Evolutionary conservation across 129 eudicot species (phyloP).

Genomic region (Deinandra increscens): DNA sequence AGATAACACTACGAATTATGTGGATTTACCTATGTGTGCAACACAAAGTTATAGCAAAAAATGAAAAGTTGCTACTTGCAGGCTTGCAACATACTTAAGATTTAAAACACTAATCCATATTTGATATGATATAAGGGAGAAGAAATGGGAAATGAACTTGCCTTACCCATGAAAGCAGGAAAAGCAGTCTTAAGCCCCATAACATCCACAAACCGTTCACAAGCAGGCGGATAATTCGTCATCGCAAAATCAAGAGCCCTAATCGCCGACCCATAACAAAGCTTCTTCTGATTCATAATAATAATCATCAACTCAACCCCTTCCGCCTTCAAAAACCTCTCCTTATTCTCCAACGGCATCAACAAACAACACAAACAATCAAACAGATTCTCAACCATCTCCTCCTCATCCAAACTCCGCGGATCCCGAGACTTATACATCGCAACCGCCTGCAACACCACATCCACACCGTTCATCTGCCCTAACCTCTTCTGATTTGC

Average conservation of each 20-base stretch:
- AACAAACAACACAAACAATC: constrained; percentile 93
- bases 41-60: background rate
- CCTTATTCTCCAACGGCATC: constrained; percentile 99
- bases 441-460: constrained; percentile 90
- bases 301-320: constrained; percentile 98
- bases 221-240: constrained; percentile 97
- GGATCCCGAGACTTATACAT: constrained; percentile 95
- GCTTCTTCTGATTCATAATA: constrained; percentile 95
- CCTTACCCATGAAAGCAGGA: constrained; percentile 99
- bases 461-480: constrained; percentile 92
- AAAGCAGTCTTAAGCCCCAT: constrained; percentile 98
- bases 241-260: constrained; percentile 92
- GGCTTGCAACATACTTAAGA: background rate
- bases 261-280: constrained; percentile 83
- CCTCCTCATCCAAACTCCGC: constrained; percentile 83
- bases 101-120: background rate
- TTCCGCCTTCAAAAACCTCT: constrained; percentile 91
- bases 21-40: background rate
- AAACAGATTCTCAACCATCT: constrained; percentile 96
- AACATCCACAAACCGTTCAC: constrained; percentile 97
- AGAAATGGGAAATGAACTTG: constrained; percentile 50
- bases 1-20: background rate
- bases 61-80: background rate
- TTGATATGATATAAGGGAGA: constrained; percentile 15
- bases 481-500: constrained; percentile 93